A percentile compares a stretch with the other conserved stretches of the same genome.
phyloP scores from a whole-genome alignment of 23 red algal genomes.

The Gracilaria gracilis region DNA sequence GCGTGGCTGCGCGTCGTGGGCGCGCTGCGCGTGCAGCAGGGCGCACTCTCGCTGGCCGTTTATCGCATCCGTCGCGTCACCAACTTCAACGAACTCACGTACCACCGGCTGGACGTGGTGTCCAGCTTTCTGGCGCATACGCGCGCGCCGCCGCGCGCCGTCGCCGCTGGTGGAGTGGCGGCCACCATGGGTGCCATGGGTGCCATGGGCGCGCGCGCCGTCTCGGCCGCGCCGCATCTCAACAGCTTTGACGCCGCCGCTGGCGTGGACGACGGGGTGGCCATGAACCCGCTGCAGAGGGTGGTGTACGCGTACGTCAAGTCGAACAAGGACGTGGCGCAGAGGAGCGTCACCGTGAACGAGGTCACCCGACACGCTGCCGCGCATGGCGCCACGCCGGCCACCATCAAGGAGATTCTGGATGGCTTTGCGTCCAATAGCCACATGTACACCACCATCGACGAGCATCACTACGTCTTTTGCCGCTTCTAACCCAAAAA shows the following conservation, averaged over 20 bases:
- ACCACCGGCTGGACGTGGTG: slow-evolving; percentile 49
- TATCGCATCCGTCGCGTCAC: slow-evolving; percentile 40
- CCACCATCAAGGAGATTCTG: slow-evolving; percentile 38
- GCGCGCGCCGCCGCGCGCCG: background rate
- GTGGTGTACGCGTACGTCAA: slow-evolving; percentile 45
- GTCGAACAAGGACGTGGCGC: background rate
- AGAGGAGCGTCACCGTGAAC: slow-evolving; percentile 32
- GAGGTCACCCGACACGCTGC: slow-evolving; percentile 31
- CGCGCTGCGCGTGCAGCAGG: slow-evolving; percentile 12
- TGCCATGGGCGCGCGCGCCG: too few relatives aligned
- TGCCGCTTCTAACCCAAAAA: slow-evolving; percentile 29
- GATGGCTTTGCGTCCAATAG: slow-evolving; percentile 52
- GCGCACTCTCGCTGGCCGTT: background rate
- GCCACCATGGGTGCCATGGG: too few relatives aligned
- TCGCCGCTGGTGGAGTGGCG: too few relatives aligned
- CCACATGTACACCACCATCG: slow-evolving; percentile 64
- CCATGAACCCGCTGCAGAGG: slow-evolving; percentile 38
- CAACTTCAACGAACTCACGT: slow-evolving; percentile 62
- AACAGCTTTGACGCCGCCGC: background rate
- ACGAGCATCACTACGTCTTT: slow-evolving; percentile 65
- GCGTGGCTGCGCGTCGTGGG: slow-evolving; percentile 60
- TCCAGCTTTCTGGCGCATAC: slow-evolving; percentile 42
- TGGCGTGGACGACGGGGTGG: background rate
- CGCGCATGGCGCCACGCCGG: background rate
- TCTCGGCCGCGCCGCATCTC: too few relatives aligned